Evolutionary conservation across 495 filamentous ascomycete genomes (phyloP), one percentile per base, ranked within the genome.

Genomic region (Neurospora sp.): DNA sequence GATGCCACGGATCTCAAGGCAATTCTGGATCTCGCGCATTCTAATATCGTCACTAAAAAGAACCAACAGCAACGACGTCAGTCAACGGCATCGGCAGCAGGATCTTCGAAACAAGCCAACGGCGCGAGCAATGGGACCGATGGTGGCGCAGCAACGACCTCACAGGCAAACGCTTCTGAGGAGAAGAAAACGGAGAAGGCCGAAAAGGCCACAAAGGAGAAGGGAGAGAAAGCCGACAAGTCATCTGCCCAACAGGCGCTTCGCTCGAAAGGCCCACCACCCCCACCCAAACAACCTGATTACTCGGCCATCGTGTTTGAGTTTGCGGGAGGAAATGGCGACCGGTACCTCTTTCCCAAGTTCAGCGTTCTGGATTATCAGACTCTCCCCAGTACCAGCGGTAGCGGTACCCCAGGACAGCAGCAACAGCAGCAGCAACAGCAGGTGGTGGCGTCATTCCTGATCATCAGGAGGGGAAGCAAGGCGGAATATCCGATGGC

Each of bases 321-420:
- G 78, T 97, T 97, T 76, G 86, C 89, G 3, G 90, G 90, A 70
- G 89, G 91, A 39, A 91, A 89, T 10, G 94, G 94, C 11, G 96
- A 98, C 78, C 90, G 94, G 23, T 98, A 94, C 78, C 80, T 94
- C 23, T 96, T 99, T 78, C 96, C 96, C 0, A 94, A 92, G 79
- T 88, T 93, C 77, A 90, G 90, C 72, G 92, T 98, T 62, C 82
- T 98, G 9, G 94, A 99, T 78, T 92, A 86, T 70, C 79, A 85
- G 31, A 85, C 82, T 14, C 76, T 73, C 27, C 74, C 73, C 62
- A 73, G 72, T 4, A 82, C 80, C 42, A 66, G 27, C 54, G 3
- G 27, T 14, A 66, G 54, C 54, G 8, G 12, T 35, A 37, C 12
- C 54, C 27, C 16, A 35, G 54, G 54, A 10, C 42, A 46, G 42